These are phyloP conservation scores for Darksidea phi DNA, from an alignment of 495 filamentous ascomycete species.

Conservation along the genomic window DNA sequence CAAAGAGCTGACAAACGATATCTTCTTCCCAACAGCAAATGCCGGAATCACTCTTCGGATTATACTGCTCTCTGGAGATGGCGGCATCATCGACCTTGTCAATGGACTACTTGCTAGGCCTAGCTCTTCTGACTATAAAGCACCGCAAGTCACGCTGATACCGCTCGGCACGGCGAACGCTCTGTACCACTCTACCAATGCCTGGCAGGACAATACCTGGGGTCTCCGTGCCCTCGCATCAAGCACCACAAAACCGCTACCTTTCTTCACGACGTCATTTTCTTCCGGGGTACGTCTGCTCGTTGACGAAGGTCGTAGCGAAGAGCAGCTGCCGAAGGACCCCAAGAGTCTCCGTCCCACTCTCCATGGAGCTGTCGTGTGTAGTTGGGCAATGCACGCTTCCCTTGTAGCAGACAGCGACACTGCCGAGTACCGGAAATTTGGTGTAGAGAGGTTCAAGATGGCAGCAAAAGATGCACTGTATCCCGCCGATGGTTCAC, in stretches of 20 bases:
- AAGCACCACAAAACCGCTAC: constrained; percentile 34
- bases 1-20: constrained; percentile 54
- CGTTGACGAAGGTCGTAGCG: constrained; percentile 47
- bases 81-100: constrained; percentile 73
- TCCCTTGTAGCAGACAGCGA: constrained; percentile 85
- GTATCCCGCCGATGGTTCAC: constrained; percentile 55
- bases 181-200: constrained; percentile 65
- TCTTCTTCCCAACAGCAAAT: constrained; percentile 52
- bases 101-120: constrained; percentile 55
- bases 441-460: constrained; percentile 73
- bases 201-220: constrained; percentile 46
- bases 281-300: constrained; percentile 61
- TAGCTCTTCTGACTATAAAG: constrained; percentile 34
- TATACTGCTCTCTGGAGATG: constrained; percentile 81
- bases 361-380: constrained; percentile 72
- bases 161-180: constrained; percentile 89
- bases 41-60: constrained; percentile 56
- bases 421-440: constrained; percentile 69
- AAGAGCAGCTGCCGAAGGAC: constrained; percentile 36
- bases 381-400: constrained; percentile 85
- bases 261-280: constrained; percentile 55
- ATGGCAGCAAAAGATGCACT: constrained; percentile 78
- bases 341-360: constrained; percentile 18
- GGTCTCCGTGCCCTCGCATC: constrained; percentile 55
- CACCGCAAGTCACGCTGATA: constrained; percentile 63